Evolutionary conservation across 345 rosid genomes (phyloP).

Genomic region (Carallia brachiata): DNA sequence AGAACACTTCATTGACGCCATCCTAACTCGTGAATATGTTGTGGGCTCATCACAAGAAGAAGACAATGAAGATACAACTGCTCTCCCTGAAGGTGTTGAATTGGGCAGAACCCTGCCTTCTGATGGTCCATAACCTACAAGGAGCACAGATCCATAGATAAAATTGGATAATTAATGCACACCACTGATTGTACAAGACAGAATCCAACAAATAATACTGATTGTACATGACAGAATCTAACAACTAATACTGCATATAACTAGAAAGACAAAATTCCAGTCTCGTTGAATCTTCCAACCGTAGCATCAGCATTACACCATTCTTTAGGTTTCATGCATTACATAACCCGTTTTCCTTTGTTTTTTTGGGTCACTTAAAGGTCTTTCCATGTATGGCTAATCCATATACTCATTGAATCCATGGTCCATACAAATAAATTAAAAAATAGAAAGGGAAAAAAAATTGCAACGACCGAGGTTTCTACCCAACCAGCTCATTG

Average conservation of each 20-base stretch:
- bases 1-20: constrained; percentile 36
- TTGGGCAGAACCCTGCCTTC: constrained; percentile 44
- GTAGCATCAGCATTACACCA: neutral
- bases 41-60: constrained; percentile 30
- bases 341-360: neutral
- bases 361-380: too few species aligned
- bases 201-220: neutral
- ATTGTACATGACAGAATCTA: neutral
- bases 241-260: neutral
- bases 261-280: neutral
- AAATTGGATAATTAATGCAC: neutral
- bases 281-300: neutral
- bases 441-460: neutral
- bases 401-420: too few species aligned
- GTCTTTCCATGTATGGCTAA: too few species aligned
- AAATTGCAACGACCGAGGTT: neutral
- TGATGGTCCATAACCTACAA: constrained; percentile 53
- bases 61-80: constrained; percentile 34
- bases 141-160: neutral
- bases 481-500: neutral
- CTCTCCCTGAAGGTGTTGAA: constrained; percentile 49
- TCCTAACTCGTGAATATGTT: constrained; percentile 30
- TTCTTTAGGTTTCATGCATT: neutral
- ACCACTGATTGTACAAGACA: neutral
- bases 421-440: too few species aligned